These are phyloP conservation scores for Yarrowia phangngaensis DNA, from an alignment of 805 yeast species.

Conservation along the genomic window DNA sequence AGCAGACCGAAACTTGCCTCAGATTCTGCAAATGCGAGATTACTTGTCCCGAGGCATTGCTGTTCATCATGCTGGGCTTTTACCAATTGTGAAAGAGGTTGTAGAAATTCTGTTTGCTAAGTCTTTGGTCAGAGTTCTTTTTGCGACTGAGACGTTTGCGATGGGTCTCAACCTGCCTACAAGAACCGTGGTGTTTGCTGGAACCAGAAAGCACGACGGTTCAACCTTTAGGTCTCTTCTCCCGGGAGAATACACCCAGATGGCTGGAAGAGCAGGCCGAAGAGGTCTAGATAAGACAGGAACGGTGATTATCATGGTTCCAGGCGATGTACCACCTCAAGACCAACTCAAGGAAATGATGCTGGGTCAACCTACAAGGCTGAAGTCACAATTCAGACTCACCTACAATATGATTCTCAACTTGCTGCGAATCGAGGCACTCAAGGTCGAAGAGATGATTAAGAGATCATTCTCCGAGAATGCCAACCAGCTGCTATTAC, in stretches of 20 bases:
- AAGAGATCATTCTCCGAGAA: slow-evolving; percentile 93
- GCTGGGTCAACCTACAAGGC: slow-evolving; percentile 83
- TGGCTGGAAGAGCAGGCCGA: slow-evolving; percentile 99
- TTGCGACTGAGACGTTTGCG: slow-evolving; percentile 98
- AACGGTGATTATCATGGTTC: slow-evolving; percentile 86
- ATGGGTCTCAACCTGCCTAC: slow-evolving; percentile 98
- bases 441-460: slow-evolving; percentile 97
- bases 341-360: slow-evolving; percentile 71
- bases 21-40: slow-evolving; percentile 76
- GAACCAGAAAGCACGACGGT: slow-evolving; percentile 87
- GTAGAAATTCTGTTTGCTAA: slow-evolving; percentile 88
- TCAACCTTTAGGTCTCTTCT: slow-evolving; percentile 69
- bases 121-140: slow-evolving; percentile 80
- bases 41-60: slow-evolving; percentile 88
- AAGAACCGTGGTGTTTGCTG: slow-evolving; percentile 88
- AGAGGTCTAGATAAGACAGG: slow-evolving; percentile 93
- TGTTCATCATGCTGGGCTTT: slow-evolving; percentile 89
- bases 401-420: slow-evolving; percentile 95
- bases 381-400: slow-evolving; percentile 86
- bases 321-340: slow-evolving; percentile 38
- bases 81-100: slow-evolving; percentile 89
- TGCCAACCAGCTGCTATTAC: slow-evolving; percentile 74
- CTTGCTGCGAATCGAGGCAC: slow-evolving; percentile 84
- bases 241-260: slow-evolving; percentile 97
- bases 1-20: slow-evolving; percentile 92